Evolutionary conservation across 2,329 filamentous ascomycete species (phyloP).

Genomic region (Didymosphaeria variabile): DNA sequence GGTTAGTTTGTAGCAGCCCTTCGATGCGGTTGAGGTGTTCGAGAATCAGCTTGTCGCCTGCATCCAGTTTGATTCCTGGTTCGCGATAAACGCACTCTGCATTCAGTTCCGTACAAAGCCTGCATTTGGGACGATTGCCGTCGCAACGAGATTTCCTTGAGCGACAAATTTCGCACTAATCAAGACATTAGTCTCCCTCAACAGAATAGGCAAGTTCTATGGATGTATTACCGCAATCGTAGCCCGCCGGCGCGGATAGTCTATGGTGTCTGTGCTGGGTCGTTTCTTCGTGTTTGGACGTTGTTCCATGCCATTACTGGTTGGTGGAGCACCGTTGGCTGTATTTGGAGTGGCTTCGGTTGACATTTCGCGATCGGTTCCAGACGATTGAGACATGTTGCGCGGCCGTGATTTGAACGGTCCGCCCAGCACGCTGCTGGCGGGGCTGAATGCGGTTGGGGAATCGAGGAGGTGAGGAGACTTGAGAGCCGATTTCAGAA

Average conservation of each 20-base stretch:
- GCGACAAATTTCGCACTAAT: constrained; percentile 80
- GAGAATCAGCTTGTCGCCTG: constrained; percentile 84
- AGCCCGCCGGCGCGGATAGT: constrained; percentile 53
- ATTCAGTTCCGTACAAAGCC: constrained; percentile 81
- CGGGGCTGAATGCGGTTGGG: constrained; percentile 46
- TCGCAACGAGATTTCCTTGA: constrained; percentile 83
- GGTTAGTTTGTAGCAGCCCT: constrained; percentile 75
- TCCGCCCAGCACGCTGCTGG: constrained; percentile 37
- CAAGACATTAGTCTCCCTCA: constrained; percentile 33
- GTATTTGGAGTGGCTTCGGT: constrained; percentile 39
- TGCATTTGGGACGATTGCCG: constrained; percentile 82
- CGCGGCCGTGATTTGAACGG: constrained; percentile 50
- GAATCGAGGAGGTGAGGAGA: constrained; percentile 51
- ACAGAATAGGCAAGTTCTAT: background rate
- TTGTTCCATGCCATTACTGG: constrained; percentile 42
- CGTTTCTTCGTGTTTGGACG: constrained; percentile 47
- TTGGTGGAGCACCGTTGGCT: constrained; percentile 40
- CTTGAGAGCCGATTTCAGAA: constrained; percentile 49
- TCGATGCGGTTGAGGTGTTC: constrained; percentile 82
- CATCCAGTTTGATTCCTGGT: constrained; percentile 86
- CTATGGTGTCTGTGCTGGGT: constrained; percentile 52
- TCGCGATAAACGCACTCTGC: constrained; percentile 87
- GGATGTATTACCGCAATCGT: constrained; percentile 51
- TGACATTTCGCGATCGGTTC: constrained; percentile 52
- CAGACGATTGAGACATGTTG: constrained; percentile 55